Conservation (phyloP, 169 alveolate genomes). For the Plasmodium sp. region DNA sequence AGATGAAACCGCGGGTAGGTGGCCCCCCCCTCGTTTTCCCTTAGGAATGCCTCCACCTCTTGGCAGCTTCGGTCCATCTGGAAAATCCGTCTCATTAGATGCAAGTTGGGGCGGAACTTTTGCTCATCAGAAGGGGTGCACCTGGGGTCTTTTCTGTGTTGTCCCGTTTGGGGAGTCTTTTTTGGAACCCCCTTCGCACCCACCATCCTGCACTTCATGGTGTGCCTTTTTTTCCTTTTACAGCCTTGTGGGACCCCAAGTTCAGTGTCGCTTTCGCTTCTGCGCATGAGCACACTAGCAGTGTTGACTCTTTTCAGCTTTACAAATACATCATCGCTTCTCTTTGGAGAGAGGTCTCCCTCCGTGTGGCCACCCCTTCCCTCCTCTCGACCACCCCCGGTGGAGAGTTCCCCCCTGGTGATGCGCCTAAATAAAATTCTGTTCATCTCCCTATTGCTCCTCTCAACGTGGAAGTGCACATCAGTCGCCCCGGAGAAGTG, state of each 20-base stretch:
- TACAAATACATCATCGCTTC: background rate
- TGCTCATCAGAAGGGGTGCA: background rate
- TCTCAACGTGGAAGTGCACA: constrained; percentile 38
- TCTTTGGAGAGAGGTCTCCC: background rate
- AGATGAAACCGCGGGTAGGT: background rate
- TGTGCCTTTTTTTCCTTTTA: background rate
- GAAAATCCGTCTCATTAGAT: constrained; percentile 11
- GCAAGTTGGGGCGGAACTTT: background rate
- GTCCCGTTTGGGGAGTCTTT: background rate
- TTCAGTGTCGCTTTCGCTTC: background rate
- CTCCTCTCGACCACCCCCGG: background rate
- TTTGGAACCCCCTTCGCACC: background rate
- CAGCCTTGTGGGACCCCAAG: background rate
- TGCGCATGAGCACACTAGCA: background rate
- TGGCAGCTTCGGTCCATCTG: constrained; percentile 19
- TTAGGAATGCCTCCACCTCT: constrained; percentile 41
- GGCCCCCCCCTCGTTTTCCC: background rate
- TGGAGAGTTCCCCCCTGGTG: background rate
- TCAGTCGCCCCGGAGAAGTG: constrained; percentile 28
- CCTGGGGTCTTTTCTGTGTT: background rate
- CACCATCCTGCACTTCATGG: constrained; percentile 15
- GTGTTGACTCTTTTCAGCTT: background rate
- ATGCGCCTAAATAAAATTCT: background rate
- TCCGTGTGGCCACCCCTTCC: background rate
- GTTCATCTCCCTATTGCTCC: constrained; percentile 2